phyloP scores from a whole-genome alignment of 1,284 basidiomycete genomes.

The Austropuccinia psidii region DNA sequence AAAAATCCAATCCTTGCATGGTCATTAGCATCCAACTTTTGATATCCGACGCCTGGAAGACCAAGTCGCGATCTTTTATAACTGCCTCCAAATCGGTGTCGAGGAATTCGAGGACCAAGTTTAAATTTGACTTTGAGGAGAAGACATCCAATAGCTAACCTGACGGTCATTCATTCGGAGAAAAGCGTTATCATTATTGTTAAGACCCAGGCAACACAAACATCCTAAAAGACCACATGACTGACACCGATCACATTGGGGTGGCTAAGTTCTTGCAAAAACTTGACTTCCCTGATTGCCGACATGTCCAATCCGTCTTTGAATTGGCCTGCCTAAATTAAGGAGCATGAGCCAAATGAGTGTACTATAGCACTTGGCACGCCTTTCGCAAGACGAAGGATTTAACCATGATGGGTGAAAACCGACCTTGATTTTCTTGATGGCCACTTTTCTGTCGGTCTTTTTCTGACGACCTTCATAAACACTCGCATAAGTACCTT shows the following conservation, averaged over 20 bases:
- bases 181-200: neutral
- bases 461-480: slow-evolving; percentile 73
- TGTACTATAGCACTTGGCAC: neutral
- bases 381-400: neutral
- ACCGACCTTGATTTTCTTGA: slow-evolving; percentile 65
- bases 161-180: neutral
- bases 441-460: slow-evolving; percentile 72
- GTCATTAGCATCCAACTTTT: slow-evolving; percentile 99
- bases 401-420: neutral
- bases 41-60: slow-evolving; percentile 90
- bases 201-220: neutral
- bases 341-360: neutral
- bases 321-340: slow-evolving; percentile 76
- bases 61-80: slow-evolving; percentile 82
- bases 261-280: slow-evolving; percentile 84
- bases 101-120: slow-evolving; percentile 93
- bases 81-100: slow-evolving; percentile 96
- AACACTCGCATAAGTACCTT: slow-evolving; percentile 95
- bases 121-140: slow-evolving; percentile 90
- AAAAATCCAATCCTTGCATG: slow-evolving; percentile 90
- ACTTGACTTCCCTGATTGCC: slow-evolving; percentile 96
- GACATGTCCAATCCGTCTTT: slow-evolving; percentile 99
- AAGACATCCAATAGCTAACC: slow-evolving; percentile 87
- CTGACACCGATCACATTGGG: slow-evolving; percentile 85
- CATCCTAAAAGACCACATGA: neutral